phyloP scores from a whole-genome alignment of 1,139 yeast genomes.

The Nadsonia starkeyi-henricii region DNA sequence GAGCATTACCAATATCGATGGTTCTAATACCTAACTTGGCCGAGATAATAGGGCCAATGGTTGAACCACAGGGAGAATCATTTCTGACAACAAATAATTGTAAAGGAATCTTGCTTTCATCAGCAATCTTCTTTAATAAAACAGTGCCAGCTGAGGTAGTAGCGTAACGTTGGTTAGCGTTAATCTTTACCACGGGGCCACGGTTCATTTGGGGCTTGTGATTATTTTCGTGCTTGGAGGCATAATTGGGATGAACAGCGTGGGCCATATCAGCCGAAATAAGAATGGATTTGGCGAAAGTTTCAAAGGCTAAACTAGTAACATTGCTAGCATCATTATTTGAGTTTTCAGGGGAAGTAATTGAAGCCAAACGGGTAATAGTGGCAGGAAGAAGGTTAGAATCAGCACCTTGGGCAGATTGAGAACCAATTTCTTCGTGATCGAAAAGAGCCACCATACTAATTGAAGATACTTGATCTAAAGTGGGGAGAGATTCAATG shows the following conservation, averaged over 20 bases:
- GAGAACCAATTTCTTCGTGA: conserved; percentile 91
- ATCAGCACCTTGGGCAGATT: conserved; percentile 93
- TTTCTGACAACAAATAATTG: conserved; percentile 75
- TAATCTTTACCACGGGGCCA: conserved; percentile 88
- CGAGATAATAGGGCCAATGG: conserved; percentile 89
- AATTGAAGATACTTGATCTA: conserved; percentile 40
- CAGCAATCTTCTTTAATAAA: conserved; percentile 58
- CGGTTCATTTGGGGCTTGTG: conserved; percentile 72
- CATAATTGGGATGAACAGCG: conserved; percentile 89
- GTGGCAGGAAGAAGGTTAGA: conserved; percentile 78
- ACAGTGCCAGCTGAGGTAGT: conserved; percentile 88
- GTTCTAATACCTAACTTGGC: conserved; percentile 83
- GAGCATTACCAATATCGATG: conserved; percentile 86
- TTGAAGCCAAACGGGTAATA: conserved; percentile 46
- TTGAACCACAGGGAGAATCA: conserved; percentile 90
- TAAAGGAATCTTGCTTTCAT: conserved; percentile 38
- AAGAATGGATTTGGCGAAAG: conserved; percentile 73
- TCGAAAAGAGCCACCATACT: conserved; percentile 72
- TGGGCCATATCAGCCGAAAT: conserved; percentile 95
- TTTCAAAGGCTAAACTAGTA: conserved; percentile 33
- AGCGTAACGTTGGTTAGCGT: conserved; percentile 90
- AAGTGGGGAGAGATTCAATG: conserved; percentile 34
- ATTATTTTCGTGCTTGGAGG: conserved; percentile 54
- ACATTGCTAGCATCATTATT: conserved; percentile 13
- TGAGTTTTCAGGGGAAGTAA: conserved; percentile 22